Evolutionary conservation across 1,139 yeast genomes (phyloP).

Genomic region (Pichia sp.): DNA sequence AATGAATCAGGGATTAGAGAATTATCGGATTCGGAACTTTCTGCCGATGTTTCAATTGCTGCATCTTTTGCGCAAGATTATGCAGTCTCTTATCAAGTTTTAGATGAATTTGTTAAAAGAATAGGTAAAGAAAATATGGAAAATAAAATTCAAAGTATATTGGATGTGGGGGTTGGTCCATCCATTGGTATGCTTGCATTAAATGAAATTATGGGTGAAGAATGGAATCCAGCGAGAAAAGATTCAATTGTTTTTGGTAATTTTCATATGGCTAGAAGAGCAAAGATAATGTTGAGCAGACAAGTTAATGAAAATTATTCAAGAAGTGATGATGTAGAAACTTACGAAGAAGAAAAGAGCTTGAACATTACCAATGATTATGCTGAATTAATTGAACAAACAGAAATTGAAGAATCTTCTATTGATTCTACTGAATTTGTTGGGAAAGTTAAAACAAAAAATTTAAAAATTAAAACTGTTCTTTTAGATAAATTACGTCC

Average conservation of each 20-base stretch:
- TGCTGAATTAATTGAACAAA: not conserved
- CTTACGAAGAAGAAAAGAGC: conserved; percentile 33
- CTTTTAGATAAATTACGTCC: conserved; percentile 43
- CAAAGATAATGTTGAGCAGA: conserved; percentile 66
- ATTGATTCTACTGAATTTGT: conserved; percentile 20
- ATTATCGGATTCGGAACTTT: conserved; percentile 46
- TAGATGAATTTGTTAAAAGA: conserved; percentile 60
- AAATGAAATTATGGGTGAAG: conserved; percentile 69
- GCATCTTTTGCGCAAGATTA: conserved; percentile 83
- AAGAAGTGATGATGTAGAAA: conserved; percentile 18
- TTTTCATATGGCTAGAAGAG: conserved; percentile 69
- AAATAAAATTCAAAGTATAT: conserved; percentile 48
- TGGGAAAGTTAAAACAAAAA: conserved; percentile 57
- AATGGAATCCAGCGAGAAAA: conserved; percentile 54
- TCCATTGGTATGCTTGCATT: conserved; percentile 87
- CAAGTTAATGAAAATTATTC: conserved; percentile 49
- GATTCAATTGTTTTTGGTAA: conserved; percentile 73
- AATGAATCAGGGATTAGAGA: conserved; percentile 46
- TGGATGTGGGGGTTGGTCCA: conserved; percentile 89
- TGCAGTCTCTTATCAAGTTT: conserved; percentile 60
- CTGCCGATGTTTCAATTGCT: conserved; percentile 77
- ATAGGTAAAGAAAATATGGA: conserved; percentile 42
- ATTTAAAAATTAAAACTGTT: conserved; percentile 47
- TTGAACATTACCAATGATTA: conserved; percentile 1
- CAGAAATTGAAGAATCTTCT: conserved; percentile 25